A percentile compares a stretch with the other conserved stretches of the same genome.
These are phyloP conservation scores for Ceriops zippeliana DNA, from an alignment of 345 rosid genomes.

Conservation along the genomic window DNA sequence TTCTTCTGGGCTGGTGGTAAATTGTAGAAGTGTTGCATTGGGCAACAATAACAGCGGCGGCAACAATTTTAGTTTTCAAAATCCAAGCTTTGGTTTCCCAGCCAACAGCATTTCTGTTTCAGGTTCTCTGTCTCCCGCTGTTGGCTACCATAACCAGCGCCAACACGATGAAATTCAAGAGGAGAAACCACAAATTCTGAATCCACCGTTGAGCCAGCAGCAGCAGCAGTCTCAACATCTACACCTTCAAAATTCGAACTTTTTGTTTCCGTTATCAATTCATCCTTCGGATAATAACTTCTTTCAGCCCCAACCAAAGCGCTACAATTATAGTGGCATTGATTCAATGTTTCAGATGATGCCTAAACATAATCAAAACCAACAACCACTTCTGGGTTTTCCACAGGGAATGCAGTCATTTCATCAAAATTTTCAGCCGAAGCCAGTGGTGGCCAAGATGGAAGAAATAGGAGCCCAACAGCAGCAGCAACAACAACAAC, in stretches of 20 bases:
- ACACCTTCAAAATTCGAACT: slow-evolving; percentile 29
- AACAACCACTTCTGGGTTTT: slow-evolving; percentile 31
- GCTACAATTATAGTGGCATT: slow-evolving; percentile 35
- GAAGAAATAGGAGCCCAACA: slow-evolving; percentile 21
- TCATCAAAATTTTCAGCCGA: slow-evolving; percentile 36
- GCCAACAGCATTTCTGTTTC: slow-evolving; percentile 20
- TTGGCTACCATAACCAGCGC: slow-evolving; percentile 28
- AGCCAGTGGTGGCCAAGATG: slow-evolving; percentile 28
- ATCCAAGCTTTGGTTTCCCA: slow-evolving; percentile 25
- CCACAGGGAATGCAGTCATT: slow-evolving; percentile 37
- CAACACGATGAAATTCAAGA: slow-evolving; percentile 32
- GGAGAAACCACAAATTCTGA: slow-evolving; percentile 38
- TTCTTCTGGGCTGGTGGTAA: slow-evolving; percentile 26
- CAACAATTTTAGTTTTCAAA: slow-evolving; percentile 20
- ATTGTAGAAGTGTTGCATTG: slow-evolving; percentile 24
- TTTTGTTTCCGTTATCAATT: slow-evolving; percentile 26
- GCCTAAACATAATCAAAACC: slow-evolving; percentile 28
- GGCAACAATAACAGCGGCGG: slow-evolving; percentile 12
- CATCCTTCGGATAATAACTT: slow-evolving; percentile 26
- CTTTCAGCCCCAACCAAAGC: slow-evolving; percentile 42
- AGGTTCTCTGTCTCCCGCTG: slow-evolving; percentile 21
- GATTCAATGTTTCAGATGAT: slow-evolving; percentile 27
- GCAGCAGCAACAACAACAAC: slow-evolving; percentile 2
- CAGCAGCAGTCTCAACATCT: slow-evolving; percentile 30
- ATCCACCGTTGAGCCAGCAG: slow-evolving; percentile 31